Base-by-base conservation (phyloP, 306 rosid species). In the Lotus japonicus region DNA sequence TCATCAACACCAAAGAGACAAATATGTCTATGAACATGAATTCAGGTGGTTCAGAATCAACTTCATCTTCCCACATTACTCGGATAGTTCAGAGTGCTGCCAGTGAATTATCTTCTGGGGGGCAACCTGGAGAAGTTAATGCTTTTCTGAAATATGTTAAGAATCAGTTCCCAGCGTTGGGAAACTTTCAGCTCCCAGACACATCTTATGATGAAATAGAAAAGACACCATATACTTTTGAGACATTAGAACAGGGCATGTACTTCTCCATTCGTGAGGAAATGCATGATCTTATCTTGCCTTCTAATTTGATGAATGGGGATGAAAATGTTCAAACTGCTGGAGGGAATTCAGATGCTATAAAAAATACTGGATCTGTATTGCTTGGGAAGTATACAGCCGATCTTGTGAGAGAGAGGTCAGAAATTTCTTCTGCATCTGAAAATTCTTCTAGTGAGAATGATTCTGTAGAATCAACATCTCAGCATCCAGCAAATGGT, bases 301-400 rank as follows among this genome's bases (percentile, higher is more conserved):
- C 80, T 70, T 74, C 84, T 15, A 69, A 59, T 70, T 70, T 62
- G 53, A 18, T 58, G 33, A 54, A 75, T 14, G 80, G 77, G 60
- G 79, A 71, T 33, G 76, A 64, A 39, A 72, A 64, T 5, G 42
- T 52, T 71, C 70, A 68, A 68, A 41, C 80, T 72, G 71, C 77
- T 57, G 78, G 53, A 46, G 78, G 68, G 80, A 82, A 72, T 63
- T 65, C 61, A 58, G 81, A 75, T 33, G 70, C 50, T 42, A 74
- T 39, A 31, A 49, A 45, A 75, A 84, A 81, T 64, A 49, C 81
- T 48, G 85, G 76, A 71, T 81, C 84, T 69, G 70, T 75, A 51
- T 85, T 95, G 84, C 84, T 88, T 50, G 89, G 84, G 55, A 85
- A 85, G 65, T 95, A 86, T 75, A 64, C 86, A 38, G 91, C 91